Base-by-base conservation (phyloP, 192 early-diverging fungal species). In the Coemansia asiatica region DNA sequence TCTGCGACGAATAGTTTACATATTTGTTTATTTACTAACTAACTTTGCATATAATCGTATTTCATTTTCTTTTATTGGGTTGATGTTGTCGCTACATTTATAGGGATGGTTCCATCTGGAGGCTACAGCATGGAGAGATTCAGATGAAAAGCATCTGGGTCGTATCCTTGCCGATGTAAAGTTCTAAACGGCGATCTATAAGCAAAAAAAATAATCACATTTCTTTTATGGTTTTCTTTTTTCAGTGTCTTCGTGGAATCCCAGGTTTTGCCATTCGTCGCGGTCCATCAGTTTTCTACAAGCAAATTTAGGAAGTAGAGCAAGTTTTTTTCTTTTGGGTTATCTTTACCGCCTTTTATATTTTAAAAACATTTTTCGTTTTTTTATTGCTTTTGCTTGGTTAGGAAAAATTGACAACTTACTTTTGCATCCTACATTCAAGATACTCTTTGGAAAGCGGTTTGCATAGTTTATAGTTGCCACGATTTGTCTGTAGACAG, bases 361-460 rank as follows among this genome's bases (percentile, higher is more conserved):
- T 55, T 33, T 31, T 56, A 8, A 2, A 28, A 18, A 56, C 55
- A 56, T 15, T 19, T 36, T 21, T 57, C 10, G 31, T 26, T 44
- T 56, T n/a, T 26, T n/a, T 44, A 66, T 26, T 29, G 15, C 16
- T 49, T 19, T 2, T 28, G 0, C 10, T 35, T 19, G 19, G 2
- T 4, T 36, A 49, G n/a, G 22, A 50, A 21, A 29, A 12, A 25
- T 0, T 0, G 10, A 9, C 25, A 22, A 35, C 70, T 70, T 81
- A 72, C 79, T 87, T 91, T 49, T 95, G 85, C 95, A 97, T 97
- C 36, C 95, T 85, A 61, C 95, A 97, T 74, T 89, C 82, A 16
- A 97, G 83, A 65, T 97, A 97, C 6, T 76, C 69, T 66, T 91
- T 90, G 15, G 92, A 90, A 6, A 95, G 56, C 16, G 79, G 61